phyloP scores from a whole-genome alignment of 495 filamentous ascomycete species.

The Xylaria grammica region DNA sequence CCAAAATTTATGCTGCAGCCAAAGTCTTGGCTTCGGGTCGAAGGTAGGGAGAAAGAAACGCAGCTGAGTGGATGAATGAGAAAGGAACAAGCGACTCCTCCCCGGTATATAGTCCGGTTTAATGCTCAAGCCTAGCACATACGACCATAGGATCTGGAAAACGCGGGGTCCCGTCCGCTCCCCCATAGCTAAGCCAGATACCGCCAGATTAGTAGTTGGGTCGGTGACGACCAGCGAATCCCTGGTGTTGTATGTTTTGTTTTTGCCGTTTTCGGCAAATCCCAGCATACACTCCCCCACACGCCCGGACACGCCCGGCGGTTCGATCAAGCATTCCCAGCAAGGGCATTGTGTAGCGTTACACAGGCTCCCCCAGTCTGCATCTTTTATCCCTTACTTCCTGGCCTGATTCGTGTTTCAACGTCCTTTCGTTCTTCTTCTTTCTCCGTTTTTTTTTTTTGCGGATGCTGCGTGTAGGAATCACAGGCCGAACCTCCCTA shows the following conservation, averaged over 20 bases:
- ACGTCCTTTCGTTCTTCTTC: background rate
- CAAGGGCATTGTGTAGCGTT: background rate
- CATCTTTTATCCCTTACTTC: background rate
- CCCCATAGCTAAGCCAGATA: constrained; percentile 50
- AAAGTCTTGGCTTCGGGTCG: constrained; percentile 6
- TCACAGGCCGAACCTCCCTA: too few relatives aligned
- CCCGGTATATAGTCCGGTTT: constrained; percentile 5
- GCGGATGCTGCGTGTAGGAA: too few relatives aligned
- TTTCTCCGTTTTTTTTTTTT: background rate
- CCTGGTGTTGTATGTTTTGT: constrained; percentile 47
- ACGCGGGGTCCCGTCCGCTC: constrained; percentile 59
- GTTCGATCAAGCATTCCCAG: too few relatives aligned
- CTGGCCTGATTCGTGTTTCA: background rate
- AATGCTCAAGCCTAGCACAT: constrained; percentile 12
- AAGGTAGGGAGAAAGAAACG: too few relatives aligned
- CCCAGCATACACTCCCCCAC: too few relatives aligned
- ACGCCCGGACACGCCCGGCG: too few relatives aligned
- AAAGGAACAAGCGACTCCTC: background rate
- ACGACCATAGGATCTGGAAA: constrained; percentile 53
- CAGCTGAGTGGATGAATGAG: background rate
- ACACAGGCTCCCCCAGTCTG: background rate
- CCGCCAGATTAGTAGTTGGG: constrained; percentile 52
- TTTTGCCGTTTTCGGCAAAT: background rate
- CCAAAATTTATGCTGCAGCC: background rate
- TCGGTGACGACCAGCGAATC: constrained; percentile 57